phyloP scores from a whole-genome alignment of 352 stramenopile species.

The Globisporangium iwayamae region DNA sequence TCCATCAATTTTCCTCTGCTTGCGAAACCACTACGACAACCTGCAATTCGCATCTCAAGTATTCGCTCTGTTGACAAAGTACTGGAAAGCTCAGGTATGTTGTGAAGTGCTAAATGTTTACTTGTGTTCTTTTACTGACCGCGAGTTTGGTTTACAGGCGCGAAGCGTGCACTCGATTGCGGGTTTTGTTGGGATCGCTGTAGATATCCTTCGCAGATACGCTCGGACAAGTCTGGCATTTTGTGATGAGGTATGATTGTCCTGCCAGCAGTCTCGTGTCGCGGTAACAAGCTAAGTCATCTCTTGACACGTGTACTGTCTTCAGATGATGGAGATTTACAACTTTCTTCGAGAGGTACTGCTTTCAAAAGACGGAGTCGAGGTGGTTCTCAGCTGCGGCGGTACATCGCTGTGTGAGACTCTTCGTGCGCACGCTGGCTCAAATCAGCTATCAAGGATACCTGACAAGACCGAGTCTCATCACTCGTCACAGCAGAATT shows the following conservation, averaged over 20 bases:
- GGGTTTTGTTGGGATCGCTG: conserved; percentile 58
- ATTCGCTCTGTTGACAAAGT: conserved; percentile 52
- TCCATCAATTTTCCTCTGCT: conserved; percentile 60
- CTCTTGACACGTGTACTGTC: neutral
- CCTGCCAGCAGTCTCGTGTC: neutral
- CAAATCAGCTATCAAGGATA: neutral
- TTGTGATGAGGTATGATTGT: conserved; percentile 17
- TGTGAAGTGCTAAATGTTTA: neutral
- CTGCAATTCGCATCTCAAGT: conserved; percentile 46
- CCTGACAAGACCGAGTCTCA: neutral
- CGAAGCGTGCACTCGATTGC: conserved; percentile 41
- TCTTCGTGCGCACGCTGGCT: conserved; percentile 12
- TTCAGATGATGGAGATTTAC: conserved; percentile 48
- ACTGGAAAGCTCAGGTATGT: conserved; percentile 38
- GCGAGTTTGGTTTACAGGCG: neutral
- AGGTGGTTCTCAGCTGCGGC: conserved; percentile 48
- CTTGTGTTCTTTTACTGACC: neutral
- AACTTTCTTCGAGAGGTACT: conserved; percentile 67
- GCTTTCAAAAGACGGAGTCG: conserved; percentile 36
- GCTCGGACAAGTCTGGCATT: conserved; percentile 1
- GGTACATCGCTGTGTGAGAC: conserved; percentile 35
- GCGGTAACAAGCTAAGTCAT: neutral
- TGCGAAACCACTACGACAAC: conserved; percentile 44
- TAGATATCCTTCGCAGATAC: conserved; percentile 37
- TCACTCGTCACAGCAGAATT: neutral